Evolutionary conservation across 305 asterid genomes (phyloP).

Genomic region (Rubia peregrina): DNA sequence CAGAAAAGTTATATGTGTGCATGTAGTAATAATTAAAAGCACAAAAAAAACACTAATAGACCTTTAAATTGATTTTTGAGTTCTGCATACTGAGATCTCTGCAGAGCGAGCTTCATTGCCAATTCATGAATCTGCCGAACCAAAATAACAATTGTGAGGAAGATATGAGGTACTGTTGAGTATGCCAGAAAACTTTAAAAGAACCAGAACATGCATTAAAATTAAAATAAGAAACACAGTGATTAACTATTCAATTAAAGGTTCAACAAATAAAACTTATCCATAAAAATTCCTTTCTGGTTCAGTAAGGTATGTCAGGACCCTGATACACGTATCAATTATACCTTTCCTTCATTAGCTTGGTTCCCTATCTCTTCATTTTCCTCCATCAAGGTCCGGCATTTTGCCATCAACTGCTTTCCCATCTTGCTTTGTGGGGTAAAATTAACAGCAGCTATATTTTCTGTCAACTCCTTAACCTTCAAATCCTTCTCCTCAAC

Average conservation of each 20-base stretch:
- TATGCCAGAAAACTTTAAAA: not conserved
- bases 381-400: conserved; percentile 91
- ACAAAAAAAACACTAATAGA: conserved; percentile 8
- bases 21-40: not conserved
- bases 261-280: not conserved
- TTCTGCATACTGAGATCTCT: conserved; percentile 75
- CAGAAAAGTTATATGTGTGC: not conserved
- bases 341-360: conserved; percentile 98
- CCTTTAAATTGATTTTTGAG: conserved; percentile 81
- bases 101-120: conserved; percentile 77
- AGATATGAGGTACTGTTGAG: not conserved
- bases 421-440: conserved; percentile 98
- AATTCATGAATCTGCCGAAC: conserved; percentile 69
- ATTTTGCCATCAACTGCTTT: conserved; percentile 91
- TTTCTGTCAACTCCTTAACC: conserved; percentile 85
- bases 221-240: not conserved
- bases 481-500: conserved; percentile 96
- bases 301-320: not conserved
- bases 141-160: conserved; percentile 6
- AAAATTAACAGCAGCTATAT: conserved; percentile 85
- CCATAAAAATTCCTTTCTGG: not conserved
- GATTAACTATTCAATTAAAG: not conserved
- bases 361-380: conserved; percentile 96
- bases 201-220: not conserved
- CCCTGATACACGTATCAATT: not conserved